Evolutionary conservation across 2,329 filamentous ascomycete species (phyloP), one percentile per base, ranked within the genome.

Genomic region (Penicillium sp.): DNA sequence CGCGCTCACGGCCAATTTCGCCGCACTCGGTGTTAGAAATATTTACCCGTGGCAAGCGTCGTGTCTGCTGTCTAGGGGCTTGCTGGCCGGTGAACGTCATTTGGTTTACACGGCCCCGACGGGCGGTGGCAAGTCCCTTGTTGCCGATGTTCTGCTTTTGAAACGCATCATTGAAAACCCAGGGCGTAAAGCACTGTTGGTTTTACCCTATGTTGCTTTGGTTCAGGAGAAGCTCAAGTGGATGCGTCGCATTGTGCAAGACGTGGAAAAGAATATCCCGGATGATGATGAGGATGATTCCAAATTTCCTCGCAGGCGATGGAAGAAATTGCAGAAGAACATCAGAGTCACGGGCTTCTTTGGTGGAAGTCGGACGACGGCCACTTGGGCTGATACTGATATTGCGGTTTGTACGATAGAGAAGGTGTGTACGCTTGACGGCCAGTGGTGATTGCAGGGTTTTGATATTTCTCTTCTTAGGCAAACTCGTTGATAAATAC

Each of bases 1-100:
- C 0, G 72, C 78, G 24, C 74, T 92, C 38, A 82, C 89, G 3
- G 72, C 78, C 18, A 92, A 91, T 65, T 82, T 92, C 66, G 79
- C 79, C 46, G 74, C 77, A 0, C 76, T 89, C 38, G 89, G 89
- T n/a, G 88, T 92, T 54, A 82, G 79, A 39, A 82, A 81, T 61
- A 92, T 92, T 57, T 92, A 92, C 64, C 86, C 87, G 2, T 92
- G 89, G 89, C 89, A 92, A 72, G 88, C 88, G 49, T 85, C 86
- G 55, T 92, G 89, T 66, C 78, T 92, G 8, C 77, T 88, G 51
- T 85, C 85, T 0, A 84, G 83, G 4, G 87, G 88, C 0, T 78
- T 91, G 18, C 76, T 92, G 13, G 71, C 76, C 6, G 88, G 88
- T 16, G 78, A 83, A 49, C 84, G 80, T 60, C 91, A 90, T 63